Base-by-base conservation (phyloP, 75 land plant genomes). In the Adiantum capillusveneris region DNA sequence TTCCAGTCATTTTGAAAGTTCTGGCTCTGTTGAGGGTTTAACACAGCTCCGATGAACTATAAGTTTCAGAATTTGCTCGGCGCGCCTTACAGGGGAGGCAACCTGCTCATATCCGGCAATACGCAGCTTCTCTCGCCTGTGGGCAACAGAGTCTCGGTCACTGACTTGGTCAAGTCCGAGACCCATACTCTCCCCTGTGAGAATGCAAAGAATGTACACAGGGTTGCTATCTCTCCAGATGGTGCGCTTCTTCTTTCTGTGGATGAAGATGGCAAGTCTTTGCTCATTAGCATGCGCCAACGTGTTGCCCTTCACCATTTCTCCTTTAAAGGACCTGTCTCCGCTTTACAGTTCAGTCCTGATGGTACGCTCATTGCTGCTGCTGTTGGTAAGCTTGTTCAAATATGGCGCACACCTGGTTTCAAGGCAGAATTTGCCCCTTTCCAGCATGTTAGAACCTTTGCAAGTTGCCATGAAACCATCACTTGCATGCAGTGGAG, bases 71-170 rank as follows among this genome's bases (percentile, higher is more conserved):
- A 88, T 61, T 78, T 93, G 25, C 65, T 88, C 30, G 98, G 95
- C 25, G 98, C 98, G 9, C 98, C 98, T 21, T 93, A 85, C 75
- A 54, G 98, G 21, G 98, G 98, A 27, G 98, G 98, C 39, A 80
- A 88, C 65, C 75, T 61, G n/a, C 65, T 67, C 16, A 53, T 85
- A 16, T 41, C 75, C 21, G 57, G 62, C 17, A 68, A 74, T 63
- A 63, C 69, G 11, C 56, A 44, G 0, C 83, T 89, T 2, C 67
- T 94, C 37, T 86, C 90, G 0, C 83, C 98, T 20, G 80, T 86
- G 25, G 98, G 98, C 21, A 89, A 85, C 64, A 87, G 96, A 7
- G 42, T 94, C 73, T 74, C 87, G 43, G 59, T 86, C 73, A 84
- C 87, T 29, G 98, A 94, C 70, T 76, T 89, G 42, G 5, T 64